Evolutionary conservation across 768 basidiomycete species (phyloP).

Genomic region (Trametes meyenii): DNA sequence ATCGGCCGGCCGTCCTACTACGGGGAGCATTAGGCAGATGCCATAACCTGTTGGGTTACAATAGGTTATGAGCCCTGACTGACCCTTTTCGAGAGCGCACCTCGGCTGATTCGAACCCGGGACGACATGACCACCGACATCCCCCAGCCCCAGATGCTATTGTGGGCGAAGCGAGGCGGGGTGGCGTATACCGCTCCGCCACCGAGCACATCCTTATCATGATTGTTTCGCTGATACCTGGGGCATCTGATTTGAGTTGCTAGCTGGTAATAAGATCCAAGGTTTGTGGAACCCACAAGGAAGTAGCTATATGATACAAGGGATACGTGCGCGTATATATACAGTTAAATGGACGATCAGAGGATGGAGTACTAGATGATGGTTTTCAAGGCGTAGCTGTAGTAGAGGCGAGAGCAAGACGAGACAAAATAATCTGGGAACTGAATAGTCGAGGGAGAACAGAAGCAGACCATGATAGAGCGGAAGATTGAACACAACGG

Average conservation of each 20-base stretch:
- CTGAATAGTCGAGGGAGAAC: neutral
- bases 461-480: neutral
- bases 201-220: neutral
- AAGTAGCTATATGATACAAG: neutral
- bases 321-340: too few species aligned
- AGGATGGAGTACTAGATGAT: neutral
- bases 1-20: too few species aligned
- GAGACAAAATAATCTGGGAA: neutral
- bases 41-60: slow-evolving; percentile 10
- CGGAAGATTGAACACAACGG: neutral
- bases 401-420: neutral
- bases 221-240: neutral
- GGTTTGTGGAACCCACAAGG: neutral
- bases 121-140: too few species aligned
- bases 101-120: neutral
- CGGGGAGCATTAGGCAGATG: slow-evolving; percentile 7
- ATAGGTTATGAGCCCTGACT: slow-evolving; percentile 16
- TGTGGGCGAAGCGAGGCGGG: too few species aligned
- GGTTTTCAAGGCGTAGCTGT: neutral
- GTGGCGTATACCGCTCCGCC: neutral
- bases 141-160: too few species aligned
- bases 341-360: too few species aligned
- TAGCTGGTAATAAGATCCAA: neutral
- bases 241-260: neutral
- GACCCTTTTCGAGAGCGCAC: too few species aligned